Evolutionary conservation across 495 filamentous ascomycete species (phyloP).

Genomic region (Tetracladium setigerum): DNA sequence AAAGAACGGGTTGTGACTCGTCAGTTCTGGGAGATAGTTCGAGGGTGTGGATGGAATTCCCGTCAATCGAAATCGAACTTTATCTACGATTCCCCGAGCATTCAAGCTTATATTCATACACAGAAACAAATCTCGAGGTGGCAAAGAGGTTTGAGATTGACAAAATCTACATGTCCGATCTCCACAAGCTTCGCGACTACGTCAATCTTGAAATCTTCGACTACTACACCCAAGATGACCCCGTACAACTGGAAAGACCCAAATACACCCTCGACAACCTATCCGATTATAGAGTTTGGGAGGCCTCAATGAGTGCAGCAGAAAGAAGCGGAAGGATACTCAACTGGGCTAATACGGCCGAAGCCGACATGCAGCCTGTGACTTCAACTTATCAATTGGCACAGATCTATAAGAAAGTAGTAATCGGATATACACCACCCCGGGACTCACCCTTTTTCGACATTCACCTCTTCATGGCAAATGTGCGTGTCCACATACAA

Average conservation of each 20-base stretch:
- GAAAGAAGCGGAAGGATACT: too few species aligned
- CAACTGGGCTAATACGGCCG: too few species aligned
- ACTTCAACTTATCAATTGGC: too few species aligned
- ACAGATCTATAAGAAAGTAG: too few species aligned
- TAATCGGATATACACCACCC: too few species aligned
- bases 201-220: not conserved
- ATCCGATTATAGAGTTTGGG: too few species aligned
- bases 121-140: not conserved
- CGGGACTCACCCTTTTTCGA: constrained; percentile 1
- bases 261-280: not conserved
- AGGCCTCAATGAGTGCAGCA: too few species aligned
- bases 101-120: not conserved
- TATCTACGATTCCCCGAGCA: not conserved
- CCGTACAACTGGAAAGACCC: not conserved
- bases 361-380: too few species aligned
- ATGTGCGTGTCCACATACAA: not conserved
- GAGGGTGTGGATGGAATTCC: not conserved
- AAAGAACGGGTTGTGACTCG: constrained; percentile 1
- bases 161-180: not conserved
- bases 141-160: too few species aligned
- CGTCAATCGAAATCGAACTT: not conserved
- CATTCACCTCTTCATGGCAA: not conserved
- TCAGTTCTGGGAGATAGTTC: constrained; percentile 4
- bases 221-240: not conserved
- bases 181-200: not conserved